Conservation (phyloP, 2,329 filamentous ascomycete species). For the Phoma sp. region DNA sequence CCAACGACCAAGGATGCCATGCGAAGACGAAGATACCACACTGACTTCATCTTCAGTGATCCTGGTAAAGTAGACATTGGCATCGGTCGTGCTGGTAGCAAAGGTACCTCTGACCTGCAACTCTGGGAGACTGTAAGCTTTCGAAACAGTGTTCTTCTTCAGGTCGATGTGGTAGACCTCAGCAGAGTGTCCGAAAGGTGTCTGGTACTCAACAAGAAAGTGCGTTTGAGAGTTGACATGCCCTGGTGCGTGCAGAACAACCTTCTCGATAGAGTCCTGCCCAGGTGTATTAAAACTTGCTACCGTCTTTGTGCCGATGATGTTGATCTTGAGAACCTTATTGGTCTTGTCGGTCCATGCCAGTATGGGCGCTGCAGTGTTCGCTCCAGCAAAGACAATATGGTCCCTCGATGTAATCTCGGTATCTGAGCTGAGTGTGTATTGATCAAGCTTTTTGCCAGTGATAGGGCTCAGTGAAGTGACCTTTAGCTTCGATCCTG, state of each 20-base stretch:
- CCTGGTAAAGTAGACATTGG: conserved; percentile 89
- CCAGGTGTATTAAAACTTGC: conserved; percentile 54
- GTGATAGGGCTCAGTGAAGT: conserved; percentile 75
- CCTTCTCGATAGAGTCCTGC: conserved; percentile 55
- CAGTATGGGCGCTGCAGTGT: conserved; percentile 76
- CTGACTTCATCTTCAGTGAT: conserved; percentile 76
- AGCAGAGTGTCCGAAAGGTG: conserved; percentile 75
- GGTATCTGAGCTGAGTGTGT: conserved; percentile 74
- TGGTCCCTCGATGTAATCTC: conserved; percentile 71
- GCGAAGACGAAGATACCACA: conserved; percentile 77
- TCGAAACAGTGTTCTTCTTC: conserved; percentile 72
- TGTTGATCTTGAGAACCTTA: conserved; percentile 72
- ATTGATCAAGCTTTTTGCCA: conserved; percentile 75
- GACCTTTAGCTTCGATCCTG: conserved; percentile 77
- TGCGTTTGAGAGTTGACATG: conserved; percentile 76
- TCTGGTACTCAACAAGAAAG: conserved; percentile 84
- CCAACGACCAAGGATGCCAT: conserved; percentile 80
- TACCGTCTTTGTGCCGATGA: conserved; percentile 63
- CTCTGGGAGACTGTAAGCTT: conserved; percentile 80
- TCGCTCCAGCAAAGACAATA: conserved; percentile 77
- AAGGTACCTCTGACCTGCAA: conserved; percentile 76
- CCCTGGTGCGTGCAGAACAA: conserved; percentile 76
- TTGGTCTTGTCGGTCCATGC: conserved; percentile 74
- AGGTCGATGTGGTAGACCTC: conserved; percentile 86
- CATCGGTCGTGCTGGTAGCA: conserved; percentile 76